Evolutionary conservation across 805 yeast genomes (phyloP), one percentile per base, ranked within the genome.

Genomic region (Wickerhamomyces bovis): DNA sequence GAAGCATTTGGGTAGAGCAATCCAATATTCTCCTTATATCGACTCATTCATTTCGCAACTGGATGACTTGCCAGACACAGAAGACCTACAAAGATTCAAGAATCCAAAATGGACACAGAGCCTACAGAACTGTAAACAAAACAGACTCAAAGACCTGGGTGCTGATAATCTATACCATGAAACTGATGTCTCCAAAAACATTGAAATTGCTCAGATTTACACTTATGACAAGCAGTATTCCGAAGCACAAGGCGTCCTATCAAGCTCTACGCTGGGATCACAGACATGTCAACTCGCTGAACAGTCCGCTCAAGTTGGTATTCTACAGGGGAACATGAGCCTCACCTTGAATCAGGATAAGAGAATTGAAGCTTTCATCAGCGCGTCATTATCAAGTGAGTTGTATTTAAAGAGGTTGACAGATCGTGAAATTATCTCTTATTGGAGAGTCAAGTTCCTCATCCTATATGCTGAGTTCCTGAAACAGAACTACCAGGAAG

Each of bases 381-480:
- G 56, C 6, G 50, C 54, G 13, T 48, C 61, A 3, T 35, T 47
- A 28, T 51, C 62, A 3, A 57, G 52, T 42, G 63, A 60, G 28
- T 20, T 55, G 10, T 60, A 57, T 18, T 13, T 44, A 18, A 57
- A 60, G 36, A 53, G 58, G 47, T 35, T 58, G 12, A 60, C 60
- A 1, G 49, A 45, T 1, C 22, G 31, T 2, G 67, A 63, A 44
- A 52, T 57, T 8, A 35, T 42, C 11, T 49, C 63, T 2, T 62
- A 51, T 44, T 63, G 62, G 60, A 55, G 59, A 45, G 53, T 62
- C 6, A 55, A 56, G 20, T 53, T 55, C 38, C 44, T 55, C 11
- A 48, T 60, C 2, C 21, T 64, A 5, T 53, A 56, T 49, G 54
- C 62, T 2, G 41, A 56, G 13, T 64, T 63, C 40, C 45, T 60